phyloP scores from a whole-genome alignment of 2,329 filamentous ascomycete genomes.

The Chaetomium sp. region DNA sequence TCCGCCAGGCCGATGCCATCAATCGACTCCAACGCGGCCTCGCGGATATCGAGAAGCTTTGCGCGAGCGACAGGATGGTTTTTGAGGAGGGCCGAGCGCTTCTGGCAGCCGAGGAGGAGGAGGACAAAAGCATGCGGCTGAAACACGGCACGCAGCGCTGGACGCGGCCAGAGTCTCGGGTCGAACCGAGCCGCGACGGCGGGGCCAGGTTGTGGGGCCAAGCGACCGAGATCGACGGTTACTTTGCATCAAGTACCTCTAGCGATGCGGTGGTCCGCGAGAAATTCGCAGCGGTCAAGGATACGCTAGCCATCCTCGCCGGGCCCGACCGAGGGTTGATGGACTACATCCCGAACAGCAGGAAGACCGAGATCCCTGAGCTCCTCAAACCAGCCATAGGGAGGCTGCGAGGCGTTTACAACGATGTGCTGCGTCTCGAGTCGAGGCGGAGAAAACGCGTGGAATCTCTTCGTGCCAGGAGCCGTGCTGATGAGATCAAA shows the following conservation, averaged over 20 bases:
- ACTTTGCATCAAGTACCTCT: constrained; percentile 67
- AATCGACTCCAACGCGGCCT: constrained; percentile 77
- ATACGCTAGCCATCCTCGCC: constrained; percentile 72
- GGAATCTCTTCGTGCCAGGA: constrained; percentile 76
- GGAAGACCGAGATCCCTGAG: constrained; percentile 76
- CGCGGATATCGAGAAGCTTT: constrained; percentile 87
- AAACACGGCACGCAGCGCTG: constrained; percentile 89
- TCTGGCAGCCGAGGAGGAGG: constrained; percentile 76
- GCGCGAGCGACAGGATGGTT: constrained; percentile 71
- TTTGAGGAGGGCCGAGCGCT: constrained; percentile 84
- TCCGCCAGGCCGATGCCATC: constrained; percentile 86
- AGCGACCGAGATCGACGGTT: constrained; percentile 79
- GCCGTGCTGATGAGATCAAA: constrained; percentile 85
- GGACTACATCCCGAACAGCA: constrained; percentile 85
- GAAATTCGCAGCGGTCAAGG: constrained; percentile 77
- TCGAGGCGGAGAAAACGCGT: constrained; percentile 77
- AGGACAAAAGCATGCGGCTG: constrained; percentile 73
- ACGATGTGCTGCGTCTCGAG: constrained; percentile 83
- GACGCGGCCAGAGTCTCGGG: constrained; percentile 68
- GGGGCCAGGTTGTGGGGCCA: constrained; percentile 72
- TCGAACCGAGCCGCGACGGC: constrained; percentile 57
- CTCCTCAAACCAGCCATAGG: constrained; percentile 78
- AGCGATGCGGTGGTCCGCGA: constrained; percentile 67
- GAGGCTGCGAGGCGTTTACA: constrained; percentile 75
- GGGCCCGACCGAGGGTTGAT: constrained; percentile 80